Evolutionary conservation across 768 basidiomycete genomes (phyloP), one percentile per base, ranked within the genome.

Genomic region (Suillus fuscotomentosus): DNA sequence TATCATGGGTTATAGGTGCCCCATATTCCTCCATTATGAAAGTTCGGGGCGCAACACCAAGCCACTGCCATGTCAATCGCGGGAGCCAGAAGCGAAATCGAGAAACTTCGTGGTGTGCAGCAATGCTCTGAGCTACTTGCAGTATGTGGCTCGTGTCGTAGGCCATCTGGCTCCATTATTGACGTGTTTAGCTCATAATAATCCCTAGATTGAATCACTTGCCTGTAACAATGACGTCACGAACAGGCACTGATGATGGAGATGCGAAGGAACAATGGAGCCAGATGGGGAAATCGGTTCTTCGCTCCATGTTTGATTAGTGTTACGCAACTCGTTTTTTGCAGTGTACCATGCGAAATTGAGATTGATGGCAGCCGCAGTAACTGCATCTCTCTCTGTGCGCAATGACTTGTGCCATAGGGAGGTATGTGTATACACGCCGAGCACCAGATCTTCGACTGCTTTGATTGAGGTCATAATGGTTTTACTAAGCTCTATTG

Each of bases 161-260:
- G 1, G 80, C 80, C 79, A 82, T 82, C 82, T 84, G 60, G 14
- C 9, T 43, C 20, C 11, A 5, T 20, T 5, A 38, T 41, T 13
- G 34, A 60, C 31, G n/a, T 4, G 39, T 57, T 57, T 38, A 39
- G 56, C 38, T 39, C 7, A 57, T 39, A 3, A 34, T 9, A 15
- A 39, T 39, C 9, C 38, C 38, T 22, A 47, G 14, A 43, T 38
- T 38, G 34, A 9, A 39, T 57, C 24, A 41, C 71, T 48, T 63
- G 82, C 82, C 77, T 83, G 81, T n/a, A 83, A 68, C 34, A 82
- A 66, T 3, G 81, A 81, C 36, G 81, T 79, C 68, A 80, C 75
- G 54, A 80, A 79, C 17, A 80, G 72, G 65, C 78, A 80, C 42
- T 77, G 68, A 48, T 80, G 75, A 31, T 73, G 73, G 1, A 75